Conservation (phyloP, 768 basidiomycete species). For the Candolleomyces aberdarensis region DNA sequence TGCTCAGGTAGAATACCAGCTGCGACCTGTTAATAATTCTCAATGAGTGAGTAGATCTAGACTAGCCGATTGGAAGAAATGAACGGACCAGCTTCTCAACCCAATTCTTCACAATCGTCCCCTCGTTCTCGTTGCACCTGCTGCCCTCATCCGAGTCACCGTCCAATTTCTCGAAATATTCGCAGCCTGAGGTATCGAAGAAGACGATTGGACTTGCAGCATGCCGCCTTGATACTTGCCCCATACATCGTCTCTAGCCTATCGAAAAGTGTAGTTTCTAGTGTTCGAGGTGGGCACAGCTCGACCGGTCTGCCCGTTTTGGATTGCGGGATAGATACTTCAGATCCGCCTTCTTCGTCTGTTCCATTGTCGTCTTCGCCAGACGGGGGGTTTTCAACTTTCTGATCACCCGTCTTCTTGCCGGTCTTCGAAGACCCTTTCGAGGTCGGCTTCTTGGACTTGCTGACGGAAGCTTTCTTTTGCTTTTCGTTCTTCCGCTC, state of each 20-base stretch:
- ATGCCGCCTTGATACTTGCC: slow-evolving; percentile 74
- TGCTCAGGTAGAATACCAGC: slow-evolving; percentile 64
- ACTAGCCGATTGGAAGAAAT: neutral
- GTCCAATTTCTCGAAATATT: slow-evolving; percentile 84
- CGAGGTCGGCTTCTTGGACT: slow-evolving; percentile 2
- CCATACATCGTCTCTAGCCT: slow-evolving; percentile 90
- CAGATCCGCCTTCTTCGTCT: neutral
- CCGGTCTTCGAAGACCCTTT: neutral
- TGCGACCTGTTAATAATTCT: slow-evolving; percentile 38
- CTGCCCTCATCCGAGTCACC: slow-evolving; percentile 86
- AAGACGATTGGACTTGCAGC: slow-evolving; percentile 91
- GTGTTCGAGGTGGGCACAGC: slow-evolving; percentile 57
- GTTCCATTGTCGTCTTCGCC: slow-evolving; percentile 9
- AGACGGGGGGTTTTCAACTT: neutral
- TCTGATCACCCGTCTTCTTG: neutral
- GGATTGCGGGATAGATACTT: slow-evolving; percentile 5
- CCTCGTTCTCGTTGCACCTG: slow-evolving; percentile 93
- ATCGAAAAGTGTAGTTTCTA: slow-evolving; percentile 91
- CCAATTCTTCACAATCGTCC: slow-evolving; percentile 79
- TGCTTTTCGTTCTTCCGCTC: slow-evolving; percentile 25
- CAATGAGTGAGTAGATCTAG: neutral
- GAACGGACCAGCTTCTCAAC: slow-evolving; percentile 66
- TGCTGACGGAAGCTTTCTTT: neutral
- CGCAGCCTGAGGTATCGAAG: slow-evolving; percentile 92
- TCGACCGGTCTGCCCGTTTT: slow-evolving; percentile 8